These are phyloP conservation scores for Effrenium voratum DNA, from an alignment of 73 alveolate species.

Conservation along the genomic window DNA sequence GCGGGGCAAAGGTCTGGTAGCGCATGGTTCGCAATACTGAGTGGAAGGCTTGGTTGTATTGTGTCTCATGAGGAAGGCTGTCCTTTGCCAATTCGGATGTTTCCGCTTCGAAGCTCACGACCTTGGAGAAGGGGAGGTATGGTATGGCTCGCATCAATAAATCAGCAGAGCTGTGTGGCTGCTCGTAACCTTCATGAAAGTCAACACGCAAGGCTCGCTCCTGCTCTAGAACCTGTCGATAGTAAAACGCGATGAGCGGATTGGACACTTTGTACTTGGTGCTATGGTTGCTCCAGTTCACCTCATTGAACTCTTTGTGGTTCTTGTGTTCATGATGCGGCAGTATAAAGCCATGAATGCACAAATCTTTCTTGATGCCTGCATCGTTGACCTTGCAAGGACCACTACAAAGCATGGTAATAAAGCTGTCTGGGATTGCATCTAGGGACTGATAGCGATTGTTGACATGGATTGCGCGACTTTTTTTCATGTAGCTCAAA, in stretches of 20 bases:
- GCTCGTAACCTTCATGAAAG: too few species aligned
- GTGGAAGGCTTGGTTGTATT: not conserved
- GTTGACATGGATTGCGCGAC: not conserved
- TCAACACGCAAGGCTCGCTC: not conserved
- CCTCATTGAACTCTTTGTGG: not conserved
- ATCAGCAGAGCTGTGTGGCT: not conserved
- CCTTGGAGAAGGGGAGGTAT: not conserved
- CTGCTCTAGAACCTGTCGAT: not conserved
- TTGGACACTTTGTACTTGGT: not conserved
- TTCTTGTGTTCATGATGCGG: not conserved
- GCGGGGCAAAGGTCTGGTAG: not conserved
- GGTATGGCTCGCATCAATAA: not conserved
- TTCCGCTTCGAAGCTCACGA: not conserved
- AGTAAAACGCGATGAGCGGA: not conserved
- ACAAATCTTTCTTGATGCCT: not conserved
- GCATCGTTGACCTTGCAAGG: not conserved
- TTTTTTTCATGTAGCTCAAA: not conserved
- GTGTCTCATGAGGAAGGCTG: not conserved
- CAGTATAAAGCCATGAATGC: not conserved
- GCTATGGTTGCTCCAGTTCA: not conserved
- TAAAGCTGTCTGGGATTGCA: not conserved
- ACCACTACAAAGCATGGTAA: not conserved
- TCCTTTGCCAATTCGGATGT: not conserved
- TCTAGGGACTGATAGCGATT: not conserved
- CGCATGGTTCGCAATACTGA: not conserved